These are phyloP conservation scores for Draba incana DNA, from an alignment of 345 rosid species.

Conservation along the genomic window DNA sequence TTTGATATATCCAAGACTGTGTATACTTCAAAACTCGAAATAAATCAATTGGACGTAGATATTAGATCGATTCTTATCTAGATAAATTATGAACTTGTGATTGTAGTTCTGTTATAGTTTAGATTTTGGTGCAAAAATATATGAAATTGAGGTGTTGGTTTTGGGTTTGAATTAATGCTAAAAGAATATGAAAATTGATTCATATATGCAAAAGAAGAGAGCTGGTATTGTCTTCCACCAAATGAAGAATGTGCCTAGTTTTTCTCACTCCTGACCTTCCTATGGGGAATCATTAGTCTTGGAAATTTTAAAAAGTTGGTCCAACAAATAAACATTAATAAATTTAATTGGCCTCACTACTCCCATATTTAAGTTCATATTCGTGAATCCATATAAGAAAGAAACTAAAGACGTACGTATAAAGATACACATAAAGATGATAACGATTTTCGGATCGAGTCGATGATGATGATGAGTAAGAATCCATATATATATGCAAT, in stretches of 20 bases:
- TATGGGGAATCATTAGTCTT: slow-evolving; percentile 34
- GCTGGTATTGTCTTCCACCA: slow-evolving; percentile 35
- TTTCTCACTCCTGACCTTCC: slow-evolving; percentile 30
- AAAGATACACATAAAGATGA: slow-evolving; percentile 7
- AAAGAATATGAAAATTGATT: slow-evolving; percentile 15
- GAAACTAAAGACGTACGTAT: slow-evolving; percentile 4
- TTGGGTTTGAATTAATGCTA: slow-evolving; percentile 2
- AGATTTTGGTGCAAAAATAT: slow-evolving; percentile 1
- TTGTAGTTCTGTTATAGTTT: slow-evolving; percentile 11
- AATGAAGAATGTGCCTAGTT: slow-evolving; percentile 26
- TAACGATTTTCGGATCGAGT: slow-evolving; percentile 10
- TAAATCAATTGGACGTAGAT: not conserved
- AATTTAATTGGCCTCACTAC: slow-evolving; percentile 29
- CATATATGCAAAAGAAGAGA: not conserved
- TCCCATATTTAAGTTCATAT: slow-evolving; percentile 22
- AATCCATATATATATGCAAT: slow-evolving; percentile 1
- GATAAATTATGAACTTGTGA: not conserved
- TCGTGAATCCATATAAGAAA: slow-evolving; percentile 10
- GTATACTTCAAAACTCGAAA: not conserved
- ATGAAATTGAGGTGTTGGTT: not conserved
- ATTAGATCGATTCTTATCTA: not conserved
- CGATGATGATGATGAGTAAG: slow-evolving; percentile 27
- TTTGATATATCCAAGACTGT: not conserved
- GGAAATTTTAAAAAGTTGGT: slow-evolving; percentile 30
- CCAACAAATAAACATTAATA: slow-evolving; percentile 21